Conservation (phyloP, 73 alveolate genomes). For the Symbiodinium pilosum region DNA sequence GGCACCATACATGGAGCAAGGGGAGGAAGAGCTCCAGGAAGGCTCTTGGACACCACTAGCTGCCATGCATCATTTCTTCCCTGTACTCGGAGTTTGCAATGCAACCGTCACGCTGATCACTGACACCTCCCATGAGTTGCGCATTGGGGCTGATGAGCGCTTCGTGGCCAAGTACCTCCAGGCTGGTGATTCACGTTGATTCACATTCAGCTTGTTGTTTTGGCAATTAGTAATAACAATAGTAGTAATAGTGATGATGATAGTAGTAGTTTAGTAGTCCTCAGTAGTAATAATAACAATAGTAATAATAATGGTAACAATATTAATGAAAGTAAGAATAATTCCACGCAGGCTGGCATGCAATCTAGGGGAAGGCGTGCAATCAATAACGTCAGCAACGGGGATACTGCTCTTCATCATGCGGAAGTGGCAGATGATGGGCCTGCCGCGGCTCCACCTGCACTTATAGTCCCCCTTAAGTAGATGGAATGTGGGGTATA, state of each 20-base stretch:
- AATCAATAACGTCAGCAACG: not conserved
- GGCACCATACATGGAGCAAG: not conserved
- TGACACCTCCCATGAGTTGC: not conserved
- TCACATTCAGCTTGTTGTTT: too few relatives aligned
- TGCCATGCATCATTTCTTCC: not conserved
- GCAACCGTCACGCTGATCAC: not conserved
- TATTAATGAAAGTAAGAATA: too few relatives aligned
- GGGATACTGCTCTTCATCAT: not conserved
- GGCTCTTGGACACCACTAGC: not conserved
- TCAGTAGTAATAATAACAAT: too few relatives aligned
- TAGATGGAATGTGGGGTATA: too few relatives aligned
- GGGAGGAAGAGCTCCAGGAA: not conserved
- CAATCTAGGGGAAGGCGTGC: not conserved
- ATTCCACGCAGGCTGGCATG: not conserved
- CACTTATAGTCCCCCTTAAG: too few relatives aligned
- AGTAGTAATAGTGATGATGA: too few relatives aligned
- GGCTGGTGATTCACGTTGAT: too few relatives aligned
- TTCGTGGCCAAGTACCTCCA: slow-evolving; percentile 26
- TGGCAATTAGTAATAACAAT: too few relatives aligned
- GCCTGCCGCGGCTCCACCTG: not conserved
- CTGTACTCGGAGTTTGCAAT: not conserved
- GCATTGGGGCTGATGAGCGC: not conserved
- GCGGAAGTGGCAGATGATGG: not conserved
- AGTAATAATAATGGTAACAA: too few relatives aligned
- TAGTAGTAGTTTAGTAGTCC: too few relatives aligned